Conservation (phyloP, 495 filamentous ascomycete genomes). For the Mytilinidion resinicola region DNA sequence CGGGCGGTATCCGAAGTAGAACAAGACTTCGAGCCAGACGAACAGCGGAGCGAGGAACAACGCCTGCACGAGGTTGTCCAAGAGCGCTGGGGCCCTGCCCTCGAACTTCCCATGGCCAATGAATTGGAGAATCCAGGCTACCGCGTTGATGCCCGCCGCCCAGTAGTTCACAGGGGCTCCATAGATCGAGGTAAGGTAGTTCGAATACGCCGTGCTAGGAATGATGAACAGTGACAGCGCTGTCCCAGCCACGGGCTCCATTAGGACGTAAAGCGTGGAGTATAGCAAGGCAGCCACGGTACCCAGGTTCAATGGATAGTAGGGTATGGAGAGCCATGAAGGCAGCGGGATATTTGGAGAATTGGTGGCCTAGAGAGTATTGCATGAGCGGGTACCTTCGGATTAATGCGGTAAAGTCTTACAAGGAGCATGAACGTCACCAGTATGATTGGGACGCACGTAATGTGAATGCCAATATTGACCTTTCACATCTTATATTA, state of each 20-base stretch:
- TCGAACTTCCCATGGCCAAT: conserved; percentile 88
- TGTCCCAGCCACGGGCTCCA: conserved; percentile 86
- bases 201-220: conserved; percentile 61
- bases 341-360: conserved; percentile 66
- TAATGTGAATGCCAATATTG: conserved; percentile 85
- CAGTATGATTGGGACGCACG: conserved; percentile 79
- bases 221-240: conserved; percentile 67
- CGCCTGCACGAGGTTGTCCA: conserved; percentile 89
- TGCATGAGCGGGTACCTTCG: conserved; percentile 4
- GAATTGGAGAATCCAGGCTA: conserved; percentile 85
- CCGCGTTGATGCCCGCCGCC: conserved; percentile 59
- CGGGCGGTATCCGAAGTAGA: conserved; percentile 82
- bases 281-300: conserved; percentile 69
- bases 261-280: conserved; percentile 74
- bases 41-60: conserved; percentile 95
- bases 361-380: conserved; percentile 59
- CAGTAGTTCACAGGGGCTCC: conserved; percentile 61
- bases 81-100: conserved; percentile 74
- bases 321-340: conserved; percentile 58
- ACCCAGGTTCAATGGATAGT: conserved; percentile 75
- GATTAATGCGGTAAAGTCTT: conserved; percentile 29
- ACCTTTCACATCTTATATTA: conserved; percentile 38
- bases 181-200: conserved; percentile 65
- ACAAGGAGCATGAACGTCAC: conserved; percentile 76
- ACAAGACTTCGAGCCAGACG: conserved; percentile 93